A percentile compares a stretch with the other conserved stretches of the same genome.
Evolutionary conservation across 176 grass and related monocot species (phyloP).

Genomic region (Paspalum notatum): DNA sequence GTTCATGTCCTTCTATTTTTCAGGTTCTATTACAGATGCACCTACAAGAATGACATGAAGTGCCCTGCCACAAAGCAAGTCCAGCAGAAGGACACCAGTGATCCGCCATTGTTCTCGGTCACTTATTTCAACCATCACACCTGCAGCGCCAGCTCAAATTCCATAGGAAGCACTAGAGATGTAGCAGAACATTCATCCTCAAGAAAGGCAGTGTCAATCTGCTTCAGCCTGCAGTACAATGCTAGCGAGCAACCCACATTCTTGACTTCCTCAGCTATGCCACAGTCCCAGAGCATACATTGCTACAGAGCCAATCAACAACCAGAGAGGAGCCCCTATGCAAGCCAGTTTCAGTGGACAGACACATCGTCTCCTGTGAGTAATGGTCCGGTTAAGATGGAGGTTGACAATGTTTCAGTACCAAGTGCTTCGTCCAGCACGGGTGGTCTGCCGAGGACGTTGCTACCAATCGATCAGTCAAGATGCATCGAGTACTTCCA

Average conservation of each 20-base stretch:
- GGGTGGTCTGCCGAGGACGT: constrained; percentile 43
- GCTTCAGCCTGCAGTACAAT: constrained; percentile 12
- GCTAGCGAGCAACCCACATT: constrained; percentile 1
- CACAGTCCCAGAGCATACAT: not conserved
- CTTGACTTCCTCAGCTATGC: not conserved
- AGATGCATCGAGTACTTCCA: constrained; percentile 68
- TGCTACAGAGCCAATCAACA: constrained; percentile 36
- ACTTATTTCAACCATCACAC: constrained; percentile 63
- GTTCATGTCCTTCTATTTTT: not conserved
- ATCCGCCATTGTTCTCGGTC: constrained; percentile 50
- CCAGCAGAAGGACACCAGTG: constrained; percentile 54
- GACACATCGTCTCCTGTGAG: not conserved
- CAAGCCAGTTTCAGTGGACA: constrained; percentile 37
- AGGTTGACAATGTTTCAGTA: constrained; percentile 8
- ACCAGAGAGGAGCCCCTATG: not conserved
- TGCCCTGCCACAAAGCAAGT: constrained; percentile 65
- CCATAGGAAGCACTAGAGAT: not conserved
- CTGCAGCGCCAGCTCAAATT: constrained; percentile 44
- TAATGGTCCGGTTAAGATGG: constrained; percentile 23
- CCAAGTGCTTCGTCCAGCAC: not conserved
- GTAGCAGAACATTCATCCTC: not conserved
- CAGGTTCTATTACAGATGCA: constrained; percentile 74
- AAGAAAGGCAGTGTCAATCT: constrained; percentile 39
- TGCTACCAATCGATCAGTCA: constrained; percentile 54
- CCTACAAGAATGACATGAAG: constrained; percentile 64